A percentile compares a stretch with the other conserved stretches of the same genome.
These are phyloP conservation scores for Camelina neglecta DNA, from an alignment of 345 rosid genomes.

Conservation along the genomic window DNA sequence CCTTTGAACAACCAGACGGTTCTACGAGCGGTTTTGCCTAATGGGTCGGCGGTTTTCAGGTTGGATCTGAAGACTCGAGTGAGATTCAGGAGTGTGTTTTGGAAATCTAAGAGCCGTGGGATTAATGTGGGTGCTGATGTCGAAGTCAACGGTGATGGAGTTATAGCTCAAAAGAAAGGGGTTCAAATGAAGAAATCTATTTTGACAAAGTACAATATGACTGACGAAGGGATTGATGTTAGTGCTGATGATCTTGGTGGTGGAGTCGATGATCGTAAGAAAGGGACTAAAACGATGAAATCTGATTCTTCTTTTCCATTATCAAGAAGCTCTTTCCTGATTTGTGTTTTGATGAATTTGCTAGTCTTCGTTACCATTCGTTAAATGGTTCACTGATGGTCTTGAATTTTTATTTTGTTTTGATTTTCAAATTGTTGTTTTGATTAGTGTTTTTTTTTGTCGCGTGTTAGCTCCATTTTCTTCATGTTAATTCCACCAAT, in stretches of 20 bases:
- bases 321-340: constrained; percentile 14
- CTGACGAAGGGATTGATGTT: too few relatives aligned
- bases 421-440: neutral
- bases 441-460: neutral
- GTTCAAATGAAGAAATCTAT: constrained; percentile 41
- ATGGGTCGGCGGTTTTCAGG: constrained; percentile 54
- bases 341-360: constrained; percentile 31
- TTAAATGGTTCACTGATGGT: neutral
- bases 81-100: constrained; percentile 64
- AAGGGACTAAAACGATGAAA: constrained; percentile 34
- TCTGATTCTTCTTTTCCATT: constrained; percentile 30
- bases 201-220: too few relatives aligned
- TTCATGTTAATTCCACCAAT: constrained; percentile 18
- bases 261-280: too few relatives aligned
- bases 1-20: constrained; percentile 45
- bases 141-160: constrained; percentile 50
- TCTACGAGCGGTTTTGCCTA: constrained; percentile 42
- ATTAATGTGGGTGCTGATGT: constrained; percentile 60
- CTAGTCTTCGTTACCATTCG: constrained; percentile 21
- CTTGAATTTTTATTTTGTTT: neutral
- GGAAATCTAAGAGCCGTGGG: constrained; percentile 58
- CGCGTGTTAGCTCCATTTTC: neutral
- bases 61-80: constrained; percentile 68
- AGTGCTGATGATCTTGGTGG: too few relatives aligned
- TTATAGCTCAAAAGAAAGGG: constrained; percentile 32